phyloP scores from a whole-genome alignment of 2,329 filamentous ascomycete species.

The Xylaria sp. region DNA sequence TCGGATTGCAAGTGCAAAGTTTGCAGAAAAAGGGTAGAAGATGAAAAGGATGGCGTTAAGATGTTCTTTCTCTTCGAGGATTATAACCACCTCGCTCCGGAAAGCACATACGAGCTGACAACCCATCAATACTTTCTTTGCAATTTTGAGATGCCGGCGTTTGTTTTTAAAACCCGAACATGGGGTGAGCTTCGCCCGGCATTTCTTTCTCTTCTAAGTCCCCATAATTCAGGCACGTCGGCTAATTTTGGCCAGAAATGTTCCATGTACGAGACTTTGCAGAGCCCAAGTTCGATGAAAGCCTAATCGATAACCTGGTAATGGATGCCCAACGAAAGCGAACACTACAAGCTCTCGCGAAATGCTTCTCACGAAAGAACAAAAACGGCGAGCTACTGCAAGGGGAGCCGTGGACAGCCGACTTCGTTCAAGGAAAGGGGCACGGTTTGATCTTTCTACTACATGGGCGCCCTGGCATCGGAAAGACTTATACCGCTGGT shows the following conservation, averaged over 20 bases:
- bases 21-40: neutral
- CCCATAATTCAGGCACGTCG: neutral
- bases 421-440: slow-evolving; percentile 37
- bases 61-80: slow-evolving; percentile 10
- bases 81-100: slow-evolving; percentile 14
- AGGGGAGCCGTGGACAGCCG: slow-evolving; percentile 27
- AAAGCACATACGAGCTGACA: neutral
- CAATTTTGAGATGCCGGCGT: slow-evolving; percentile 14
- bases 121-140: slow-evolving; percentile 31
- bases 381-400: slow-evolving; percentile 24
- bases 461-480: slow-evolving; percentile 35
- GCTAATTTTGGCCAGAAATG: slow-evolving; percentile 20
- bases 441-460: slow-evolving; percentile 35
- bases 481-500: slow-evolving; percentile 43
- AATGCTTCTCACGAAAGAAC: slow-evolving; percentile 36
- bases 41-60: neutral
- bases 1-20: slow-evolving; percentile 20
- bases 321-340: slow-evolving; percentile 37
- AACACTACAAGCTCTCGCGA: slow-evolving; percentile 39
- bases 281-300: slow-evolving; percentile 37
- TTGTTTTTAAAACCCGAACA: slow-evolving; percentile 31
- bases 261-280: slow-evolving; percentile 35
- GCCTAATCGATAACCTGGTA: slow-evolving; percentile 40
- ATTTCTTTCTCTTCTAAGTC: too few relatives aligned
- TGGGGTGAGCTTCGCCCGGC: slow-evolving; percentile 33